phyloP scores from a whole-genome alignment of 2,329 filamentous ascomycete genomes.

The Botryotinia narcissicola region DNA sequence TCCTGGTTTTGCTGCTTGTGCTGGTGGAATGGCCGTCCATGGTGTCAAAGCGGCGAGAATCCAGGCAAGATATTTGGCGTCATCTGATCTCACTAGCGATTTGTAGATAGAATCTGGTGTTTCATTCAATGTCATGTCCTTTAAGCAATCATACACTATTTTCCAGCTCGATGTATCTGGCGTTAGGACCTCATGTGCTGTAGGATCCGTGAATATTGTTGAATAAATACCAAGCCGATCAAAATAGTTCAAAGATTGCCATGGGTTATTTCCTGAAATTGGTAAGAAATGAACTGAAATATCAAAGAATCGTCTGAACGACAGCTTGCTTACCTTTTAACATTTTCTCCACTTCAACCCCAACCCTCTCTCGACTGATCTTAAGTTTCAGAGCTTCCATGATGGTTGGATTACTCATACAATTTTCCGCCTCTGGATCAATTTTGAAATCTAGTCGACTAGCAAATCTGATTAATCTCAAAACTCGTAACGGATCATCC shows the following conservation, averaged over 20 bases:
- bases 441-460: conserved; percentile 80
- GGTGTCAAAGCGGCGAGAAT: conserved; percentile 71
- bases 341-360: conserved; percentile 89
- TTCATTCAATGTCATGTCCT: conserved; percentile 47
- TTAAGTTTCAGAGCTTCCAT: conserved; percentile 76
- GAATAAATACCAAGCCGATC: conserved; percentile 66
- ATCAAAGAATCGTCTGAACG: background rate
- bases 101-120: conserved; percentile 50
- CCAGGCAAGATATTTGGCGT: conserved; percentile 74
- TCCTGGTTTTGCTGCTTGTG: conserved; percentile 40
- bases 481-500: conserved; percentile 84
- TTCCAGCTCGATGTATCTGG: conserved; percentile 62
- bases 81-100: conserved; percentile 58
- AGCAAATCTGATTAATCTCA: conserved; percentile 86
- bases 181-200: conserved; percentile 47
- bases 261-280: conserved; percentile 54
- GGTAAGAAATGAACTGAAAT: conserved; percentile 22
- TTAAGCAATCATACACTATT: conserved; percentile 62
- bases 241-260: conserved; percentile 61
- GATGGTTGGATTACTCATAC: conserved; percentile 79
- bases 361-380: conserved; percentile 88
- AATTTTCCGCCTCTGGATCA: conserved; percentile 62
- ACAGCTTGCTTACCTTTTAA: conserved; percentile 57
- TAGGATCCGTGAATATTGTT: conserved; percentile 71
- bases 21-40: conserved; percentile 58